A percentile compares a stretch with the other conserved stretches of the same genome.
Conservation (phyloP, 805 yeast species). For the Zygoascus ofunaensis region DNA sequence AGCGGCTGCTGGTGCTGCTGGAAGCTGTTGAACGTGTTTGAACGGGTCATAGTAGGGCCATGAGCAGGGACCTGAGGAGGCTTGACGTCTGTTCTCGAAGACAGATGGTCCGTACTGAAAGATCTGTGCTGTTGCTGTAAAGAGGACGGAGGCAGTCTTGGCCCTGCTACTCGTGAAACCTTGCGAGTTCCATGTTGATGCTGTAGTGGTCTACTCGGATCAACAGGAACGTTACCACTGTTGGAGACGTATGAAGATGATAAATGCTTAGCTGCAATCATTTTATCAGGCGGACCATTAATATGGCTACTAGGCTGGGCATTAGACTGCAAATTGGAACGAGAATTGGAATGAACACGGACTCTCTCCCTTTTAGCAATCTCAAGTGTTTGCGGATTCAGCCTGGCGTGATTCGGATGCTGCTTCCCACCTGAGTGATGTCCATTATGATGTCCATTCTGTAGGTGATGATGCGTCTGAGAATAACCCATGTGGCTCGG, state of each 20-base stretch:
- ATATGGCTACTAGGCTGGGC: too few species aligned
- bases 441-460: not conserved
- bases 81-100: not conserved
- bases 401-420: too few species aligned
- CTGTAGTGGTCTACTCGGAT: not conserved
- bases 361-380: too few species aligned
- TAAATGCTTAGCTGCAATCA: too few species aligned
- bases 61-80: not conserved
- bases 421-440: too few species aligned
- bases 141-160: constrained; percentile 5
- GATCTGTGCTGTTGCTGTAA: too few species aligned
- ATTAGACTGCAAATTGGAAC: too few species aligned
- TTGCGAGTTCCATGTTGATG: not conserved
- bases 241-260: too few species aligned
- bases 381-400: too few species aligned
- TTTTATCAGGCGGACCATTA: not conserved
- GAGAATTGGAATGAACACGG: too few species aligned
- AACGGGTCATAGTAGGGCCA: not conserved
- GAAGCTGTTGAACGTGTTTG: not conserved
- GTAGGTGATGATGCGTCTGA: not conserved
- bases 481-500: not conserved
- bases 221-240: too few species aligned
- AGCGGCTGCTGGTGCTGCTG: too few species aligned
- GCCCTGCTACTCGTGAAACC: constrained; percentile 1
- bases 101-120: not conserved